Evolutionary conservation across 179 eudicot genomes (phyloP).

Genomic region (Nepenthes alata): DNA sequence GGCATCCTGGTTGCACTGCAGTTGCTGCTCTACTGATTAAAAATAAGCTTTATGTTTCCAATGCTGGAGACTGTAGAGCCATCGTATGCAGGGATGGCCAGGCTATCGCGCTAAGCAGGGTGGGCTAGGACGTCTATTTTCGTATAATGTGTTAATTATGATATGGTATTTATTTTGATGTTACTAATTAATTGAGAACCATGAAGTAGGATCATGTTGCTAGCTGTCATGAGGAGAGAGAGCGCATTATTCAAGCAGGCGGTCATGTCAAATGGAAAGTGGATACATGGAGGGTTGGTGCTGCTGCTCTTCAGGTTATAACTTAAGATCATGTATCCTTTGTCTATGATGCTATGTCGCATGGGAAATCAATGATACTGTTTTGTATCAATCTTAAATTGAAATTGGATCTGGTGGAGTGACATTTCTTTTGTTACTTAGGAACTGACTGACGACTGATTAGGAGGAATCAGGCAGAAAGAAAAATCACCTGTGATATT

Average conservation of each 20-base stretch:
- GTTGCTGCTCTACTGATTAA: constrained; percentile 54
- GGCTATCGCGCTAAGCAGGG: constrained; percentile 70
- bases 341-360: not conserved
- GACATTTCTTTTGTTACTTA: too few species aligned
- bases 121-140: constrained; percentile 20
- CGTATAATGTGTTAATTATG: not conserved
- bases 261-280: constrained; percentile 81
- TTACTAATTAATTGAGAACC: constrained; percentile 9
- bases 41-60: constrained; percentile 70
- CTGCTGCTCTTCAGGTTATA: constrained; percentile 86
- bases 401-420: too few species aligned
- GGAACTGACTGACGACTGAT: too few species aligned
- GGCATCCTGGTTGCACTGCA: constrained; percentile 98
- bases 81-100: constrained; percentile 60
- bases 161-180: not conserved
- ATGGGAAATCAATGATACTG: too few species aligned
- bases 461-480: too few species aligned
- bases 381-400: too few species aligned
- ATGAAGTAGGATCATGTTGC: constrained; percentile 79
- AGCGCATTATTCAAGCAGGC: constrained; percentile 54
- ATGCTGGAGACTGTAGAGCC: constrained; percentile 95
- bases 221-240: constrained; percentile 72
- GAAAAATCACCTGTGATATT: too few species aligned
- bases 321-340: not conserved
- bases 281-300: constrained; percentile 97